Percentiles rank a stretch among this genome's conserved stretches.
These are phyloP conservation scores for Calycina herbarum DNA, from an alignment of 2,329 filamentous ascomycete species.

Conservation along the genomic window DNA sequence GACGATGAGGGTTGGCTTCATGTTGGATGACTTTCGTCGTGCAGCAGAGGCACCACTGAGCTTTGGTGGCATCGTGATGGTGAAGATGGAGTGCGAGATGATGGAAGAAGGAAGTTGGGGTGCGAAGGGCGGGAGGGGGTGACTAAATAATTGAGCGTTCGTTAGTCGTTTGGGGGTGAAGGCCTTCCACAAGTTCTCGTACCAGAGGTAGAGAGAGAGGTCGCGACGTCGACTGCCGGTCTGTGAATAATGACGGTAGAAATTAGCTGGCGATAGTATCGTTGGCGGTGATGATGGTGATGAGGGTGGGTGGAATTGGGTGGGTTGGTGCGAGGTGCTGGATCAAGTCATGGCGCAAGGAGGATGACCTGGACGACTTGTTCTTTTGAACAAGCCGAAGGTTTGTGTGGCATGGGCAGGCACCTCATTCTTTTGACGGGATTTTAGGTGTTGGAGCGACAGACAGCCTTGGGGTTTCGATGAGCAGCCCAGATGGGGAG, in stretches of 20 bases:
- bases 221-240: constrained; percentile 5
- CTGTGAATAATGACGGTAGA: constrained; percentile 1
- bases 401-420: constrained; percentile 5
- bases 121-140: constrained; percentile 7
- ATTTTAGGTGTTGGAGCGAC: constrained; percentile 4
- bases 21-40: constrained; percentile 32
- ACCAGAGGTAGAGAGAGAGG: constrained; percentile 2
- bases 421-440: constrained; percentile 1
- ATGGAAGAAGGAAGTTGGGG: constrained; percentile 1
- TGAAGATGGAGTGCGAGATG: constrained; percentile 10
- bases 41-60: constrained; percentile 16
- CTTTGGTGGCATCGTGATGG: constrained; percentile 33
- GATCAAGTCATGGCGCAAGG: constrained; percentile 3
- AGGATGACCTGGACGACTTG: constrained; percentile 4
- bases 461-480: background rate
- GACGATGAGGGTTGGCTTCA: constrained; percentile 44
- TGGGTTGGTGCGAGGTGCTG: constrained; percentile 1
- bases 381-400: constrained; percentile 4
- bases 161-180: constrained; percentile 15
- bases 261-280: background rate
- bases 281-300: background rate
- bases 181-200: constrained; percentile 13
- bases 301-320: background rate
- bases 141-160: constrained; percentile 16
- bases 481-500: background rate